Conservation (phyloP, 2,329 filamentous ascomycete species). For the Beauveria pseudobassiana region DNA sequence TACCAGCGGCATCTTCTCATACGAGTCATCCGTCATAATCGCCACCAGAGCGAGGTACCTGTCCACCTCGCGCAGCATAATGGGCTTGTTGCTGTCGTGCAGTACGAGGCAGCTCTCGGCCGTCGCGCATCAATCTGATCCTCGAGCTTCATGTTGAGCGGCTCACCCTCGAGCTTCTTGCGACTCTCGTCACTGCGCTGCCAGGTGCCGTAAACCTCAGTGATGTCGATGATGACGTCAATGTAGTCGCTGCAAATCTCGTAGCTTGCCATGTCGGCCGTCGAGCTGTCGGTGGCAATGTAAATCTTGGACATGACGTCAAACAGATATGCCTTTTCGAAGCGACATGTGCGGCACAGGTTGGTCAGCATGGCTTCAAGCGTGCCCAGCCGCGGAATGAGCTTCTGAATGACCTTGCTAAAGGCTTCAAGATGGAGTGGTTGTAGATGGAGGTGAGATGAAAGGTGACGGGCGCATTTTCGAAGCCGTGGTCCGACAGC, state of each 20-base stretch:
- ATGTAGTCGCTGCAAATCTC: constrained; percentile 99
- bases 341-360: constrained; percentile 84
- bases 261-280: constrained; percentile 91
- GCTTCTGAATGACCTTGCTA: constrained; percentile 95
- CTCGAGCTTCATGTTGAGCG: constrained; percentile 54
- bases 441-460: constrained; percentile 98
- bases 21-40: constrained; percentile 78
- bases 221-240: constrained; percentile 95
- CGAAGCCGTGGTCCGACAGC: constrained; percentile 84
- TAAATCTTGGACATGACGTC: constrained; percentile 98
- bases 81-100: constrained; percentile 55
- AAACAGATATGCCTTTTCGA: constrained; percentile 97
- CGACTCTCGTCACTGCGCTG: constrained; percentile 47
- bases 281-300: constrained; percentile 89
- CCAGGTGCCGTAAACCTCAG: constrained; percentile 85
- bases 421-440: constrained; percentile 96
- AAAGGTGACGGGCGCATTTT: constrained; percentile 89
- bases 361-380: constrained; percentile 92
- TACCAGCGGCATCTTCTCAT: constrained; percentile 75
- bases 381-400: constrained; percentile 87
- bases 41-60: constrained; percentile 74
- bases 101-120: constrained; percentile 63
- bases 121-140: constrained; percentile 58
- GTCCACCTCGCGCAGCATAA: constrained; percentile 63
- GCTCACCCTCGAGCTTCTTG: constrained; percentile 49